Base-by-base conservation (phyloP, 371 early-diverging fungal species). In the Nematocida homosporus region DNA sequence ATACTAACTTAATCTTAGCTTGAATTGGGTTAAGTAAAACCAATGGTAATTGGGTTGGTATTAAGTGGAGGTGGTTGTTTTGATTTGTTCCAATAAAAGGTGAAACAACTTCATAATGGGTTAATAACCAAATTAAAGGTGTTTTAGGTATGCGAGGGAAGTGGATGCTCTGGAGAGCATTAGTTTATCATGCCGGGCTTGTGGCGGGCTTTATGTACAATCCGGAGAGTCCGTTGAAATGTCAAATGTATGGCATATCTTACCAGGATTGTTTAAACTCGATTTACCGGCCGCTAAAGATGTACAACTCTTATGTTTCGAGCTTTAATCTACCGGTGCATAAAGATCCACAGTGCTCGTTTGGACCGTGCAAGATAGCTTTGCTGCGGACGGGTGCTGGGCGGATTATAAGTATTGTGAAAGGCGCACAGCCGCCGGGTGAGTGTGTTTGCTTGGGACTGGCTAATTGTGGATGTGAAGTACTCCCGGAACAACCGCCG, bases 321-420 rank as follows among this genome's bases (percentile, higher is more conserved):
- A 81, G 81, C 56, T 78, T 78, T 54, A 72, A 78, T 60, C 27
- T 81, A 23, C 81, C 78, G 38, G 52, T 81, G 34, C 40, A 61
- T 20, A 72, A 67, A 44, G 81, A 78, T 20, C 51, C 53, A 32
- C 30, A 40, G 16, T 81, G 81, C 47, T 52, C 27, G 8, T 76
- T 60, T 30, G 55, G 34, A 37, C 50, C 38, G 42, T 81, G 81
- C 42, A 56, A 69, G 32, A 66, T 60, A 18, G 78, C 77, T 5
- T 41, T 78, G 16, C 8, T 68, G 0, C 51, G 60, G 0, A 57
- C 23, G 3, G 69, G 69, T 8, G 8, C 2, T 6, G 40, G 38
- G 10, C 42, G 61, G 20, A 48, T 25, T 42, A 20, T 68, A 35
- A 68, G 61, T 35, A 48, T 68, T 38, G 61, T 52, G 16, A 29